Percentiles rank a stretch among this genome's conserved stretches.
These are phyloP conservation scores for Lasiodiplodia gonubiensis DNA, from an alignment of 2,329 filamentous ascomycete species.

Conservation along the genomic window DNA sequence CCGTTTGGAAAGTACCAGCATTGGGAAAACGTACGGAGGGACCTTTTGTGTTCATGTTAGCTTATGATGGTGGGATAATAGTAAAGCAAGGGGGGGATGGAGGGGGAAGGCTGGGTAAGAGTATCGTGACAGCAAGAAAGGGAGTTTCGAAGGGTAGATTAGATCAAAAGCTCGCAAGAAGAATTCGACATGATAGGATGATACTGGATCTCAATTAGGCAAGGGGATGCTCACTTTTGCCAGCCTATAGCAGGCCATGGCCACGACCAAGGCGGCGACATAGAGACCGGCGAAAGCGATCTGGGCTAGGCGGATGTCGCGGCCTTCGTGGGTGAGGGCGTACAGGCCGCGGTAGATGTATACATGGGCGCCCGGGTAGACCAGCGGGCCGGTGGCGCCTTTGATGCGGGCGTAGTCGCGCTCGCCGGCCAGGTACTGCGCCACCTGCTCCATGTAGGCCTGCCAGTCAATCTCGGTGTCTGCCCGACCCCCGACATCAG, in stretches of 20 bases:
- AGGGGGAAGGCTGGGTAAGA: too few relatives aligned
- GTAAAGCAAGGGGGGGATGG: background rate
- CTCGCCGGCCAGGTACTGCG: slow-evolving; percentile 80
- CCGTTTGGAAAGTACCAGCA: slow-evolving; percentile 87
- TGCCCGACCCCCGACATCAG: slow-evolving; percentile 39
- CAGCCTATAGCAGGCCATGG: slow-evolving; percentile 80
- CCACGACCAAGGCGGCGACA: slow-evolving; percentile 73
- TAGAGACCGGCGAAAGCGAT: slow-evolving; percentile 82
- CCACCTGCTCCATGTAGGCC: slow-evolving; percentile 94
- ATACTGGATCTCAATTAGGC: slow-evolving; percentile 28
- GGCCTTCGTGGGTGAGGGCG: slow-evolving; percentile 75
- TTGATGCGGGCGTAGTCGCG: slow-evolving; percentile 85
- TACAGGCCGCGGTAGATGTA: slow-evolving; percentile 87
- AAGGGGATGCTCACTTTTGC: slow-evolving; percentile 62
- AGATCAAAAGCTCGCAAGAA: background rate
- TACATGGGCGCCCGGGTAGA: slow-evolving; percentile 93
- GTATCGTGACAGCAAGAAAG: background rate
- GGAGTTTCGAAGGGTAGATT: background rate
- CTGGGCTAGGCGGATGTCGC: slow-evolving; percentile 80
- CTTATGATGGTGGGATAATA: background rate
- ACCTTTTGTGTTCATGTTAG: slow-evolving; percentile 55
- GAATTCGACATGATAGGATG: too few relatives aligned
- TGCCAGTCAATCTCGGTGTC: slow-evolving; percentile 99
- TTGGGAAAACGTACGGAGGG: slow-evolving; percentile 84
- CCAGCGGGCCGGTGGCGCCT: slow-evolving; percentile 88